Evolutionary conservation across 1,139 yeast species (phyloP).

Genomic region (Taiozyma sp.): DNA sequence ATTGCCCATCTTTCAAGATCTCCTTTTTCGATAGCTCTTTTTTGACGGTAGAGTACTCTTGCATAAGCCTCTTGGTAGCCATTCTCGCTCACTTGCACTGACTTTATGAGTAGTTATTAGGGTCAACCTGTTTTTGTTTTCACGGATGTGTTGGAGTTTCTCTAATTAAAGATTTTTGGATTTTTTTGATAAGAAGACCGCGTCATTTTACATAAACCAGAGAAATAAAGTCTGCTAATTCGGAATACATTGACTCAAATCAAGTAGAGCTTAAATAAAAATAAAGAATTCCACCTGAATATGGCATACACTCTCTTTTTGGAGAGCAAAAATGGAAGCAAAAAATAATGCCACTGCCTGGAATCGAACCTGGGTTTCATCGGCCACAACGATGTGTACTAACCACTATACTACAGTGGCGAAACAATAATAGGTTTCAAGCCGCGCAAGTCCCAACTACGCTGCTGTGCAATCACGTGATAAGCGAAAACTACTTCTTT

Average conservation of each 20-base stretch:
- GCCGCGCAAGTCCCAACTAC: no score
- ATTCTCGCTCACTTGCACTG: conserved; percentile 1
- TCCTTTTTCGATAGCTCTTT: conserved; percentile 31
- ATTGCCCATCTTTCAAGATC: conserved; percentile 8
- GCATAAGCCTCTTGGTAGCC: conserved; percentile 36
- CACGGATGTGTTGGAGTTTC: not conserved
- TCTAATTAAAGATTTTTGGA: no score
- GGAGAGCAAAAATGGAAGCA: not conserved
- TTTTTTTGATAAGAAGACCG: not conserved
- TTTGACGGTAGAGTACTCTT: conserved; percentile 37
- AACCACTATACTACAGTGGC: conserved; percentile 38
- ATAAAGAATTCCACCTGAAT: no score
- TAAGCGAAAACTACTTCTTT: not conserved
- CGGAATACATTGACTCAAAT: not conserved
- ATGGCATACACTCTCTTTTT: no score
- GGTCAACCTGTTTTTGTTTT: not conserved
- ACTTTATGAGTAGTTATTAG: not conserved
- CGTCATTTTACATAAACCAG: not conserved
- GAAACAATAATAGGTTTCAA: no score
- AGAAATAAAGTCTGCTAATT: not conserved
- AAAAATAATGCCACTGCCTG: conserved; percentile 30
- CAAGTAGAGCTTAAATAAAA: not conserved
- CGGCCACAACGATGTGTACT: conserved; percentile 42
- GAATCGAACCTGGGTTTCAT: conserved; percentile 38
- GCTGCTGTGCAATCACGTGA: not conserved